These are phyloP conservation scores for Spinellus fusiger DNA, from an alignment of 192 early-diverging fungal genomes.

Conservation along the genomic window DNA sequence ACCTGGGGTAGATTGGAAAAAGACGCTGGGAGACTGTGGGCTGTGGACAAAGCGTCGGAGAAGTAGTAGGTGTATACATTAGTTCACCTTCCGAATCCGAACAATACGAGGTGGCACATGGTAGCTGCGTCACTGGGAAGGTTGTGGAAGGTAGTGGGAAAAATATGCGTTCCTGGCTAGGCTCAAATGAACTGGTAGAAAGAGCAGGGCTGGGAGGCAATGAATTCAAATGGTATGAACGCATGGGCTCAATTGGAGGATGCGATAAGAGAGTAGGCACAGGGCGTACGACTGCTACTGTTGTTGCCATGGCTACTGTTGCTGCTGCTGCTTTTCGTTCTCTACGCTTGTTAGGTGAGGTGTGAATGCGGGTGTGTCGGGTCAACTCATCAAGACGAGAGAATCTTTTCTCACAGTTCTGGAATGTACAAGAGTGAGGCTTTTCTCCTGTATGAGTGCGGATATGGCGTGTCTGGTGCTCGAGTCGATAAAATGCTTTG, in stretches of 20 bases:
- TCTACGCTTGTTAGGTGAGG: conserved; percentile 41
- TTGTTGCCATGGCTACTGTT: neutral
- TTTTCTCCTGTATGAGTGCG: conserved; percentile 85
- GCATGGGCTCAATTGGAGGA: neutral
- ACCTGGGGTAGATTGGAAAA: neutral
- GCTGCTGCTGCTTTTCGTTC: conserved; percentile 26
- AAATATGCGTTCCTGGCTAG: neutral
- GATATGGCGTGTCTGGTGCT: conserved; percentile 77
- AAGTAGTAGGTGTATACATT: neutral
- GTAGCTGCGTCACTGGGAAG: neutral
- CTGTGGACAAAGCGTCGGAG: neutral
- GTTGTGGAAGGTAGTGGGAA: neutral
- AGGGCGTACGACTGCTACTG: neutral
- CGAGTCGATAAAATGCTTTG: conserved; percentile 69
- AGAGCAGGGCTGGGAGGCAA: conserved; percentile 28
- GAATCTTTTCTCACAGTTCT: conserved; percentile 75
- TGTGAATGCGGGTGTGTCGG: conserved; percentile 60
- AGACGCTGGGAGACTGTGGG: neutral
- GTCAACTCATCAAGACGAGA: conserved; percentile 75
- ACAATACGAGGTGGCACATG: neutral
- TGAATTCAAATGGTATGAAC: conserved; percentile 21
- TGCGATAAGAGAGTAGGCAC: neutral
- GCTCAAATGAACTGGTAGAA: conserved; percentile 24
- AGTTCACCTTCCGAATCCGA: neutral
- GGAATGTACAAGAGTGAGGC: conserved; percentile 70